These are phyloP conservation scores for Cordyceps sp. DNA, from an alignment of 2,329 filamentous ascomycete genomes.

Conservation along the genomic window DNA sequence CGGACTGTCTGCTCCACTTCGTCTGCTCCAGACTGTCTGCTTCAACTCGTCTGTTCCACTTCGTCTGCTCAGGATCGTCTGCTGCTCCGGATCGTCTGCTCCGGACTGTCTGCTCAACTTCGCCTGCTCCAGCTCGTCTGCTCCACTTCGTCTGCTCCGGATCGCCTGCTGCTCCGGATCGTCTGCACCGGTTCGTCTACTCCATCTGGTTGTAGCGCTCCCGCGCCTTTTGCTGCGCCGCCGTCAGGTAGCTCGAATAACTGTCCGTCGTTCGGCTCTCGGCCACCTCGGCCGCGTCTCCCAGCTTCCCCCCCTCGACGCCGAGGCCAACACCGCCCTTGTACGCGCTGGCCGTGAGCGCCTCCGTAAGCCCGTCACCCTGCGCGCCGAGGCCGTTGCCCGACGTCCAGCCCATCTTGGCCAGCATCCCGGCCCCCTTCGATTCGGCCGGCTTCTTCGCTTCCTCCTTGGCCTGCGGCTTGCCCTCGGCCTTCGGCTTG, in stretches of 20 bases:
- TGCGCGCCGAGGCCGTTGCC: constrained; percentile 49
- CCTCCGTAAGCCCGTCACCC: constrained; percentile 44
- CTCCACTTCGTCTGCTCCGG: background rate
- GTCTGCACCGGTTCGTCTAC: background rate
- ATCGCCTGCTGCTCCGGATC: background rate
- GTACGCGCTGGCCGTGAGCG: constrained; percentile 48
- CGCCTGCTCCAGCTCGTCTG: background rate
- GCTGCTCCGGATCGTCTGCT: too few relatives aligned
- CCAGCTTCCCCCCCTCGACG: constrained; percentile 51
- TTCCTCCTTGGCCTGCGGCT: constrained; percentile 6
- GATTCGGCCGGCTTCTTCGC: constrained; percentile 16
- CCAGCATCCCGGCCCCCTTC: constrained; percentile 50
- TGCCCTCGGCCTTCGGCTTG: constrained; percentile 17
- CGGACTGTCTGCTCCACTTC: too few relatives aligned
- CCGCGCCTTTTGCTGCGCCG: constrained; percentile 48
- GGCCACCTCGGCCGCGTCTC: constrained; percentile 49
- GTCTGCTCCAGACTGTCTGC: too few relatives aligned
- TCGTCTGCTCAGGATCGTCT: too few relatives aligned
- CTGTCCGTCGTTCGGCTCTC: constrained; percentile 41
- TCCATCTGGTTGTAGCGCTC: constrained; percentile 44
- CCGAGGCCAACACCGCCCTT: constrained; percentile 53
- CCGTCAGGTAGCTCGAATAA: constrained; percentile 45
- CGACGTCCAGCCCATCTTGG: constrained; percentile 57
- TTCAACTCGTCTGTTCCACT: too few relatives aligned
- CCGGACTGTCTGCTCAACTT: constrained; percentile 3